A percentile compares a stretch with the other conserved stretches of the same genome.
phyloP scores from a whole-genome alignment of 1,139 yeast species.

The Diutina rugosa region DNA sequence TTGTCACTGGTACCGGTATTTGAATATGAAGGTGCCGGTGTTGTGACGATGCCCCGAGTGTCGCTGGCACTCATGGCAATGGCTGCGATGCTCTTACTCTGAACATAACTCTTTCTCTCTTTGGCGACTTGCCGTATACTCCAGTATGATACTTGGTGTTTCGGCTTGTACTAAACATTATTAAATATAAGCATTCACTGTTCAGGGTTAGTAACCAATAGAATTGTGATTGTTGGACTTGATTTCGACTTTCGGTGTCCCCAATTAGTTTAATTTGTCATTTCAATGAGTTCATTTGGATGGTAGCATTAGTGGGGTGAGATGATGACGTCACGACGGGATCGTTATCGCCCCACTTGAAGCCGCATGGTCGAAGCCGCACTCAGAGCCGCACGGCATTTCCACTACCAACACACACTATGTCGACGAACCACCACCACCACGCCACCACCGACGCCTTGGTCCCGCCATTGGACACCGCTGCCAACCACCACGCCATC shows the following conservation, averaged over 20 bases:
- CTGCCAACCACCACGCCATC: slow-evolving; percentile 1
- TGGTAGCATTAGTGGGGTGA: too few species aligned
- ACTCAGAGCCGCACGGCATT: background rate
- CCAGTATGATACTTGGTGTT: background rate
- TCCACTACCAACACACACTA: background rate
- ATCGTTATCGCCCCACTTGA: too few species aligned
- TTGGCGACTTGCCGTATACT: background rate
- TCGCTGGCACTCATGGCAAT: background rate
- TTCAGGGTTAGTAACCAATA: too few species aligned
- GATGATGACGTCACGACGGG: too few species aligned
- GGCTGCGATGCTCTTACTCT: background rate
- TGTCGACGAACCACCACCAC: background rate
- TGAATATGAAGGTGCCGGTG: background rate
- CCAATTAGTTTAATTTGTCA: too few species aligned
- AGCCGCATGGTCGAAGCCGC: background rate
- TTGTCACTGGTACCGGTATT: background rate
- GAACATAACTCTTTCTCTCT: background rate
- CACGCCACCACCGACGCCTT: background rate
- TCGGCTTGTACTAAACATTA: background rate
- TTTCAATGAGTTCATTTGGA: too few species aligned
- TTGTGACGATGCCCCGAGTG: background rate
- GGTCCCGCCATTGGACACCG: background rate
- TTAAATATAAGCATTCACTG: background rate
- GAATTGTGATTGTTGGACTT: too few species aligned
- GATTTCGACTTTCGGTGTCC: too few species aligned